Evolutionary conservation across 805 yeast genomes (phyloP), one percentile per base, ranked within the genome.

Genomic region (Nakazawaea anatomiae): DNA sequence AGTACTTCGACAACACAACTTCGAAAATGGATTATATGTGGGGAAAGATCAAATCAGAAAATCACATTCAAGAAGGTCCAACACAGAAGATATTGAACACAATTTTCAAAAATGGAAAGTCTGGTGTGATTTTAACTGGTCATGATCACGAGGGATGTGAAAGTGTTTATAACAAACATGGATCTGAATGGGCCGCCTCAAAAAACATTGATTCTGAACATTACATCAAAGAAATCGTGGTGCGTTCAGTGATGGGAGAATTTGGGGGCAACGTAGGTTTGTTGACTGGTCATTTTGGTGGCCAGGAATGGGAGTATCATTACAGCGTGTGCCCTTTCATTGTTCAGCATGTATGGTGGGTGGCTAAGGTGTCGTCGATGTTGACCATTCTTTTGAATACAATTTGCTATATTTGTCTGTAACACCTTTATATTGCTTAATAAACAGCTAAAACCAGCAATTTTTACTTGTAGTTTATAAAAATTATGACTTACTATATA

Each of bases 71-170:
- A 31, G 69, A 74, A 54, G 85, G 83, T 5, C 76, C 85, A 0
- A 70, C 92, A 3, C 85, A 85, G 61, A 71, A 75, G 54, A 83
- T 92, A 1, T 66, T 94, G 57, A 75, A 86, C 57, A 74, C 83
- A n/a, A 75, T 88, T 12, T 92, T 92, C 63, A 79, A 79, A 39
- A 77, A 77, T 57, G 67, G 72, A 7, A 78, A 80, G 55, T 82
- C 85, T 18, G 98, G 98, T 25, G 73, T 92, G 8, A 81, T 94
- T 3, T 68, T 92, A 41, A 88, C 96, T 0, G 99, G 99, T 1
- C 99, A 94, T 67, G 99, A 94, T 62, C 99, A 94, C 62, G 91
- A 85, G 57, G 99, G 99, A 1, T 94, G 99, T 63, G 84, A 82
- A 57, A 78, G 83, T 38, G 74, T 76, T 65, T 89, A 87, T 64